Percentiles rank a stretch among this genome's conserved stretches.
These are phyloP conservation scores for Tarenaya hassleriana DNA, from an alignment of 345 rosid genomes.

Conservation along the genomic window DNA sequence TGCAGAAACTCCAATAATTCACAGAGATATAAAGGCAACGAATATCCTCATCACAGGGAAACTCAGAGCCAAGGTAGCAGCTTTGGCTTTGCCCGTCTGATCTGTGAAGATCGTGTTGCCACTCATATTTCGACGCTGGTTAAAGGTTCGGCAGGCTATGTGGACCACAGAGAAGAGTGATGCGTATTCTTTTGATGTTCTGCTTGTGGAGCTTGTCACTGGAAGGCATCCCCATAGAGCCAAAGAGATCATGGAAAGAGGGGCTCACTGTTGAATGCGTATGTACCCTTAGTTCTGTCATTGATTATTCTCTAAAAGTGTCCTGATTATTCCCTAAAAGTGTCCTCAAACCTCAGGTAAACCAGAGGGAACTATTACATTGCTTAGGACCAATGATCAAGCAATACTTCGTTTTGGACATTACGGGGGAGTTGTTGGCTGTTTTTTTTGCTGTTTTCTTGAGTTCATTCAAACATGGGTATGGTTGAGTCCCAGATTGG, in stretches of 20 bases:
- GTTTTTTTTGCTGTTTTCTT: too few relatives aligned
- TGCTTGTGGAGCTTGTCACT: conserved; percentile 65
- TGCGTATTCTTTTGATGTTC: conserved; percentile 75
- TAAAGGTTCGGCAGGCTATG: conserved; percentile 72
- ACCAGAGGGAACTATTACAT: too few relatives aligned
- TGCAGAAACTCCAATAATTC: conserved; percentile 82
- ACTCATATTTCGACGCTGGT: conserved; percentile 78
- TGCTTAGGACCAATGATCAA: too few relatives aligned
- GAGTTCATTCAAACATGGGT: too few relatives aligned
- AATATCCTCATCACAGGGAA: conserved; percentile 69
- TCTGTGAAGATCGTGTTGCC: conserved; percentile 42
- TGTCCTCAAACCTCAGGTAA: too few relatives aligned
- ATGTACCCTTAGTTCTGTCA: too few relatives aligned
- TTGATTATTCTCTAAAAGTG: too few relatives aligned
- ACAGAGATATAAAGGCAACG: conserved; percentile 83
- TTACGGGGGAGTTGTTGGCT: too few relatives aligned
- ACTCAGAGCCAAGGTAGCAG: conserved; percentile 84
- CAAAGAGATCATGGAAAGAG: conserved; percentile 41
- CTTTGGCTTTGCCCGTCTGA: conserved; percentile 77
- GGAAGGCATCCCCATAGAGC: conserved; percentile 74
- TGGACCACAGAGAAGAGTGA: conserved; percentile 85
- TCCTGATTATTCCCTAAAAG: too few relatives aligned
- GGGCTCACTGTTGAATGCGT: conserved; percentile 66
- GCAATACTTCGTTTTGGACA: too few relatives aligned
- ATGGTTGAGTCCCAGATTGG: too few relatives aligned